Evolutionary conservation across 257 asterid species (phyloP).

Genomic region (Ehretia macrophylla): DNA sequence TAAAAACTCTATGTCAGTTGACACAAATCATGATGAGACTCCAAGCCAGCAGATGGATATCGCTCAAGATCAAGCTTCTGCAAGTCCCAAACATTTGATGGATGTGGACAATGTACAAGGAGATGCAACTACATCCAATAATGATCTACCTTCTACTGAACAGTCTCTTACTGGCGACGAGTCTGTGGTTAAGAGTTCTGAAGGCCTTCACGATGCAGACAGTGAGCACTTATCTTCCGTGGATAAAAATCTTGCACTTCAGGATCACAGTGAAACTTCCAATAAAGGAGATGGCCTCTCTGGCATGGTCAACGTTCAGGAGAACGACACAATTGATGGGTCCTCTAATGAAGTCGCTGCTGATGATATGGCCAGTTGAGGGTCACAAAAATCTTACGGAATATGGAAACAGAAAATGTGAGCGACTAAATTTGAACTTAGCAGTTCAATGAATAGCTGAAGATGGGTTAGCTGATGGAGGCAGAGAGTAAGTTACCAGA

Average conservation of each 20-base stretch:
- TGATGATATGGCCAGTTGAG: not conserved
- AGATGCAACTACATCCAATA: slow-evolving; percentile 9
- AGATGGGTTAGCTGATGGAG: too few species aligned
- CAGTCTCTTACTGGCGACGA: slow-evolving; percentile 1
- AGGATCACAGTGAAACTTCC: not conserved
- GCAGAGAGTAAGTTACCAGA: too few species aligned
- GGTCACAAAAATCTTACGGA: not conserved
- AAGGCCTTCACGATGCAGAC: not conserved
- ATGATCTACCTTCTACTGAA: slow-evolving; percentile 10
- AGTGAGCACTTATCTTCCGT: not conserved
- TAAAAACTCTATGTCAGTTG: slow-evolving; percentile 15
- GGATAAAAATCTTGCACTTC: not conserved
- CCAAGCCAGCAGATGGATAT: slow-evolving; percentile 16
- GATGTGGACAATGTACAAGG: slow-evolving; percentile 14
- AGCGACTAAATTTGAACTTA: not conserved
- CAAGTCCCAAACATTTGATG: slow-evolving; percentile 13
- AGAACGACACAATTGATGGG: not conserved
- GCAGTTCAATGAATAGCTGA: not conserved
- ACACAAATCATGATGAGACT: slow-evolving; percentile 19
- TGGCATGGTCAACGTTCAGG: slow-evolving; percentile 6
- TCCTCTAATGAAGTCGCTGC: not conserved
- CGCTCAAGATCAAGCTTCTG: slow-evolving; percentile 5
- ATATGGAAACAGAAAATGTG: not conserved
- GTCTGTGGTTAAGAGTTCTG: not conserved
- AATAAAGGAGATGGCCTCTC: not conserved